Evolutionary conservation across 345 rosid genomes (phyloP).

Genomic region (Populus deltoides): DNA sequence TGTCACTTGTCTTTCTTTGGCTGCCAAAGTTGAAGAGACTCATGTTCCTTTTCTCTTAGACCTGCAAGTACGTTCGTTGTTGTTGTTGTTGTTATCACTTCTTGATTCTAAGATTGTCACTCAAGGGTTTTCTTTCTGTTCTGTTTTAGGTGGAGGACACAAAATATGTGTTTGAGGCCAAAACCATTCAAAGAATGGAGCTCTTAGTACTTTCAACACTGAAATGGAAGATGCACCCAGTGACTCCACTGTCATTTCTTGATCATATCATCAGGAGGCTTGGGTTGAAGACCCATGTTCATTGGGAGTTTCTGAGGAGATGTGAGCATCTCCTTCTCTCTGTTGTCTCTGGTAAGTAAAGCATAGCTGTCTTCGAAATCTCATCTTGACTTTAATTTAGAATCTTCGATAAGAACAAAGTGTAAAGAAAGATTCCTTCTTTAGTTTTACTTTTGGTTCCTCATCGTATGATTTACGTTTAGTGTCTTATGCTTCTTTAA

Average conservation of each 20-base stretch:
- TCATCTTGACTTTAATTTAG: not conserved
- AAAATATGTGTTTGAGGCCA: constrained; percentile 29
- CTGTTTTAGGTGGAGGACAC: constrained; percentile 19
- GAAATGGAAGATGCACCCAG: constrained; percentile 39
- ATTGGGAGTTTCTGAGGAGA: constrained; percentile 27
- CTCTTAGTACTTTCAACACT: constrained; percentile 29
- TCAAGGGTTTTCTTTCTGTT: not conserved
- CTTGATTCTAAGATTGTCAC: not conserved
- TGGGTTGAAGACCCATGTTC: constrained; percentile 15
- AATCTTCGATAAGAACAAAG: constrained; percentile 22
- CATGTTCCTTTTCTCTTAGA: constrained; percentile 31
- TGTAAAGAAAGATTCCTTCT: constrained; percentile 9
- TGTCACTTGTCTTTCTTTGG: constrained; percentile 36
- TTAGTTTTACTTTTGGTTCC: not conserved
- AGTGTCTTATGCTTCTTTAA: not conserved
- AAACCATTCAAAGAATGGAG: constrained; percentile 38
- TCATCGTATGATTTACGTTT: constrained; percentile 1
- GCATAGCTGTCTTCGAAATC: not conserved
- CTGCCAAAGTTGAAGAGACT: constrained; percentile 37
- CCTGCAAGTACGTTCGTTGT: constrained; percentile 24
- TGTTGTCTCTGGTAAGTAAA: constrained; percentile 20
- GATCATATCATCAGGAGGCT: constrained; percentile 32
- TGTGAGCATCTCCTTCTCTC: constrained; percentile 27
- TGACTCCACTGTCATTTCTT: constrained; percentile 33
- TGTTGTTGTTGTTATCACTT: not conserved